Base-by-base conservation (phyloP, 345 rosid species). In the Lumnitzera littorea region DNA sequence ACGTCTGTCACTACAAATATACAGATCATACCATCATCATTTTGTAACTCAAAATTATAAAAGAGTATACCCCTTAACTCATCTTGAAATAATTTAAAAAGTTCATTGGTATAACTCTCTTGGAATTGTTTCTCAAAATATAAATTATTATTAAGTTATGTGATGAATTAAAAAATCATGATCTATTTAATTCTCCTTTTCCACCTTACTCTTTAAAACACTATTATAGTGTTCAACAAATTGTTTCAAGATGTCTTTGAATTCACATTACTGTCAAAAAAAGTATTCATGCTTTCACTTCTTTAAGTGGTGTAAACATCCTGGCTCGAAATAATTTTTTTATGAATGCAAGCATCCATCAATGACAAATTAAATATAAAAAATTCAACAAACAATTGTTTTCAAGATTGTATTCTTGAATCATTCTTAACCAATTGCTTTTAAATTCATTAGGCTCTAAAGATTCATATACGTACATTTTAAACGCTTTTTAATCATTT, bases 11-110 rank as follows among this genome's bases (percentile, higher is more conserved):
- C 90, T 31, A 66, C 54, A 62, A 73, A 80, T 24, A 76, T 20
- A 43, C n/a, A 65, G 23, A 43, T 14, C 2, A 48, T 54, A 57
- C 29, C 85, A 24, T 74, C 79, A 11, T 27, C 62, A 51, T 23
- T 64, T 9, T 57, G 54, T 41, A 73, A 70, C 60, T 68, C 72
- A n/a, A 70, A 72, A 60, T 72, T 61, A 61, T 85, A 78, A 4
- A 67, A 71, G 58, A 62, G 71, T 80, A 76, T 75, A 50, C 73
- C 82, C 36, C 76, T 79, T 69, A 80, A 76, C 72, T 84, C 85
- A 29, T 43, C 62, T 61, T 61, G 61, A 46, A 80, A 82, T 57
- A 70, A 65, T 73, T 70, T 76, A 4, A 76, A 43, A 20, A 84
- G 78, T 36, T 71, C 72, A 14, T 80, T 80, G 16, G 91, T 78